Evolutionary conservation across 768 basidiomycete genomes (phyloP).

Genomic region (Neoboletus brunneissimus): DNA sequence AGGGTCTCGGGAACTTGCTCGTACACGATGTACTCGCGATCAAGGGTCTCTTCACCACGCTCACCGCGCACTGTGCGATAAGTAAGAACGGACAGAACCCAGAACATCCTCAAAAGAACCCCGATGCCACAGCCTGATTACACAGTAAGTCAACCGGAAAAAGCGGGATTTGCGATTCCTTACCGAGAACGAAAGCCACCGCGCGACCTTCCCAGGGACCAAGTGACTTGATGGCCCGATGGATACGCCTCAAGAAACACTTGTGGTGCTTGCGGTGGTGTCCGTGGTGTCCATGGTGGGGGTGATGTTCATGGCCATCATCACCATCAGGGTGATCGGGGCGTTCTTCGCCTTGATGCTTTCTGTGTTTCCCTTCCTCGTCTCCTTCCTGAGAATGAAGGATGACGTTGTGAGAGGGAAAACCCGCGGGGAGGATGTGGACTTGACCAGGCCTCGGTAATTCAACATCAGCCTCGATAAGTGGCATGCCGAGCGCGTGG

Average conservation of each 20-base stretch:
- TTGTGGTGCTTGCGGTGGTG: conserved; percentile 30
- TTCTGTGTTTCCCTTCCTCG: conserved; percentile 11
- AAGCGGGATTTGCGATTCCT: conserved; percentile 20
- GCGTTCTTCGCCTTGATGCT: conserved; percentile 1
- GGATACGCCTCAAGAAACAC: conserved; percentile 59
- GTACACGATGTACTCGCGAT: conserved; percentile 41
- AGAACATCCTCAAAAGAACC: conserved; percentile 78
- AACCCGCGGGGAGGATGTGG: conserved; percentile 30
- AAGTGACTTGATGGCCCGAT: conserved; percentile 62
- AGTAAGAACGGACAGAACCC: conserved; percentile 62
- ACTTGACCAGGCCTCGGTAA: conserved; percentile 19
- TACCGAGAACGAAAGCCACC: conserved; percentile 80
- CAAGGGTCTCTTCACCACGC: conserved; percentile 41
- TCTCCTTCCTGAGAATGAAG: conserved; percentile 5
- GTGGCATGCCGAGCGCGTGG: conserved; percentile 52
- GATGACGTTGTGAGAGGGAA: not conserved
- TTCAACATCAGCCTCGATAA: conserved; percentile 34
- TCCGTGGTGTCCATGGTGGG: conserved; percentile 12
- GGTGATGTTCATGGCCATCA: conserved; percentile 4
- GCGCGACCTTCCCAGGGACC: conserved; percentile 83
- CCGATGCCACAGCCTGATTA: conserved; percentile 75
- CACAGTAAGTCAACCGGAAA: not conserved
- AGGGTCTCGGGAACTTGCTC: conserved; percentile 48
- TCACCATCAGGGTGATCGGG: not conserved
- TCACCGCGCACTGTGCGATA: conserved; percentile 54